Base-by-base conservation (phyloP, 805 yeast species). In the Yamadazyma paraphyllophila region DNA sequence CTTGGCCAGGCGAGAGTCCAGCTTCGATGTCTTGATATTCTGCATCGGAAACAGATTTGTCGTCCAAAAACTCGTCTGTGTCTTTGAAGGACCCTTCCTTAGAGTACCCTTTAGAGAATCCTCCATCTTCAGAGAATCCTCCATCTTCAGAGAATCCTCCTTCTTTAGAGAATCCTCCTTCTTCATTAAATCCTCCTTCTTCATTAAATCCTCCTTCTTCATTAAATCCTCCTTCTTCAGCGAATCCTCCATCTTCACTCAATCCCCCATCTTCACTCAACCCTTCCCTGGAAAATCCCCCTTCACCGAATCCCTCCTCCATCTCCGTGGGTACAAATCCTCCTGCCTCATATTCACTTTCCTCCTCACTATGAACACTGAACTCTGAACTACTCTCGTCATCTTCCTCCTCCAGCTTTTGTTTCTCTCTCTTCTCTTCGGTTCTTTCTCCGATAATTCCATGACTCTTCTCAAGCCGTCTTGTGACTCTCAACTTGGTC, bases 401-500 rank as follows among this genome's bases (percentile, higher is more conserved):
- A 5, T 29, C 31, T n/a, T 14, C 15, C 38, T 27, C 25, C 26
- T 17, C 2, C 11, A 14, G 17, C 10, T 33, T 17, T 12, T 24
- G 40, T 20, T 38, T 37, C 27, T 35, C 26, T 12, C 10, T 16
- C 27, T 10, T 13, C 2, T 13, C 41, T 13, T 29, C 30, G 3
- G 17, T 29, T 33, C 47, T 46, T 9, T 55, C 61, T 7, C 52
- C 62, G 3, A 77, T 53, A 17, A 51, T 55, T 3, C 87, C 86
- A 55, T 81, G 85, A 17, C 65, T 66, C 31, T 47, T 52, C 45
- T 77, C 69, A 51, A 81, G 67, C 38, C 85, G 57, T 9, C 63
- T 66, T 36, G 62, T 61, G 26, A 81, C 78, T 41, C 77, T 61
- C 31, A 82, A 60, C 44, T 75, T 80, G 7, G 78, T 67, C 47